These are phyloP conservation scores for Globisporangium spinosum DNA, from an alignment of 352 stramenopile genomes.

Conservation along the genomic window DNA sequence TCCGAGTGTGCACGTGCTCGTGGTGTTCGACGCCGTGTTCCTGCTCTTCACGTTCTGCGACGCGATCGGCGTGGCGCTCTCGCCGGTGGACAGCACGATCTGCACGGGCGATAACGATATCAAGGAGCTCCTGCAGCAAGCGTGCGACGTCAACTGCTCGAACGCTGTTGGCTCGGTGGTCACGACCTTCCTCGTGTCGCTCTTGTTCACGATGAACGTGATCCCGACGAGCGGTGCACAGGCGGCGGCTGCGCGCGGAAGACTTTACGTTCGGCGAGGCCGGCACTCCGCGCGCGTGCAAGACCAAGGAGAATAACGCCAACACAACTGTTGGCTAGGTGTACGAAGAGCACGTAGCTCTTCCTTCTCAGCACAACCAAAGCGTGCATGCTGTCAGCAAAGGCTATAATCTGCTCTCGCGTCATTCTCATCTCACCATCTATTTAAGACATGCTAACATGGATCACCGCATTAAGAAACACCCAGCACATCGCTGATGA, in stretches of 20 bases:
- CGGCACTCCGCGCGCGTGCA: conserved; percentile 34
- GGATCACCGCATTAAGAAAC: background rate
- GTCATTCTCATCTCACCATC: background rate
- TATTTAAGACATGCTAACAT: background rate
- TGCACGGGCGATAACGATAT: conserved; percentile 51
- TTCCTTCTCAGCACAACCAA: background rate
- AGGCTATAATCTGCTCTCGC: background rate
- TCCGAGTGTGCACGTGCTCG: conserved; percentile 30
- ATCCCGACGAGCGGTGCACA: conserved; percentile 21
- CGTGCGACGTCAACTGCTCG: conserved; percentile 62
- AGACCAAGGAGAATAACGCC: conserved; percentile 24
- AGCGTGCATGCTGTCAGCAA: background rate
- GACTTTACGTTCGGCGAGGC: conserved; percentile 53
- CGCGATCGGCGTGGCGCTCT: conserved; percentile 47
- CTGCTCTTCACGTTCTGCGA: conserved; percentile 57
- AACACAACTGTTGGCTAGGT: conserved; percentile 24
- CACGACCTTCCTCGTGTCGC: conserved; percentile 47
- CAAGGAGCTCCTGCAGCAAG: conserved; percentile 47
- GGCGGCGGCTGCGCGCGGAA: conserved; percentile 19
- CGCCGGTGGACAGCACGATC: conserved; percentile 46
- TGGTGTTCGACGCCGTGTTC: conserved; percentile 49
- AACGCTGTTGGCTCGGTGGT: conserved; percentile 50
- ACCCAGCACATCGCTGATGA: background rate
- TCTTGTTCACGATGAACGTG: conserved; percentile 49
- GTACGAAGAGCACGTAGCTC: conserved; percentile 13